Evolutionary conservation across 1,284 basidiomycete species (phyloP).

Genomic region (Rhodotorula sp.): DNA sequence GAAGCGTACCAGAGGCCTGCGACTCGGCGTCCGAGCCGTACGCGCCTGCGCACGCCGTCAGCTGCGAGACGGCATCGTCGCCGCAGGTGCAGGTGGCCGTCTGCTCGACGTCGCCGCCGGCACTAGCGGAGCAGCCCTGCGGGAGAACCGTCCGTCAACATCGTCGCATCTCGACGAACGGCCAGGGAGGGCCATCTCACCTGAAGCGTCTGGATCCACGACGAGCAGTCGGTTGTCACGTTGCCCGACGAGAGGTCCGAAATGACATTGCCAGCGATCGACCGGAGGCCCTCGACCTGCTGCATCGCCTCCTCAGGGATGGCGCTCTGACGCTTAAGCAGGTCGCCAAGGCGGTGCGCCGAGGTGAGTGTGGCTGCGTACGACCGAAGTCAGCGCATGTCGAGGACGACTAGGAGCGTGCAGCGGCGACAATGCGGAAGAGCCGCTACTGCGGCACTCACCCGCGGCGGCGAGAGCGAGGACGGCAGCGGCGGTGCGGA

Average conservation of each 20-base stretch:
- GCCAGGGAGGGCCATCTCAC: neutral
- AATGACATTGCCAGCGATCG: constrained; percentile 6
- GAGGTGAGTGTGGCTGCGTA: neutral
- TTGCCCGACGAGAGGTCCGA: constrained; percentile 8
- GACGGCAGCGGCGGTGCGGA: neutral
- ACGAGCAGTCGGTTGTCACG: neutral
- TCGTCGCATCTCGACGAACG: neutral
- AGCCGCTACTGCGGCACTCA: neutral
- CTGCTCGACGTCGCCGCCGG: neutral
- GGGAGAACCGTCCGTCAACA: neutral
- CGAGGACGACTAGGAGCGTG: neutral
- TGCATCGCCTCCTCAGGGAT: neutral
- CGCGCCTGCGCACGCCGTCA: constrained; percentile 10
- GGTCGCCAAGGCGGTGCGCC: neutral
- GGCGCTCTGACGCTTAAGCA: constrained; percentile 13
- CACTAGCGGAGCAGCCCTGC: neutral
- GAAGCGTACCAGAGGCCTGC: constrained; percentile 9
- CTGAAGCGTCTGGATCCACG: neutral
- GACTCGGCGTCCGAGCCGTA: constrained; percentile 1
- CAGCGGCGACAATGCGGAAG: neutral
- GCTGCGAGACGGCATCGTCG: neutral
- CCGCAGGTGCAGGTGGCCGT: constrained; percentile 19
- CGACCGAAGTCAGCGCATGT: neutral
- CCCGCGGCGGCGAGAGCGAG: neutral
- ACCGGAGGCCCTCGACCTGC: constrained; percentile 17